These are phyloP conservation scores for Notholithocarpus densiflorus DNA, from an alignment of 306 rosid species.

Conservation along the genomic window DNA sequence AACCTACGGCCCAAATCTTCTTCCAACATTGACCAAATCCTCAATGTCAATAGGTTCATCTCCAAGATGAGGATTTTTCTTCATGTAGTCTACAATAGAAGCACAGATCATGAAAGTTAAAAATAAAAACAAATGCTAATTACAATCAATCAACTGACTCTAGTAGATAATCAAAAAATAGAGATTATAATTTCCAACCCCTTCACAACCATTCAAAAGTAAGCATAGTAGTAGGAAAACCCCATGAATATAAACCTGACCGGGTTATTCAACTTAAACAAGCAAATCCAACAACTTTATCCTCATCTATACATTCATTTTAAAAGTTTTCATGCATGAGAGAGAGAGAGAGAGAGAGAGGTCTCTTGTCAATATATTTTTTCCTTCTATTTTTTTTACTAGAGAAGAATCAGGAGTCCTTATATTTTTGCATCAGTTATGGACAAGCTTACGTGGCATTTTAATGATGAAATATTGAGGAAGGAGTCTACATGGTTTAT, in stretches of 20 bases:
- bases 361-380: too few relatives aligned
- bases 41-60: conserved; percentile 92
- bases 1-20: conserved; percentile 77
- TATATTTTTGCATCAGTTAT: too few relatives aligned
- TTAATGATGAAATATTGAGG: too few relatives aligned
- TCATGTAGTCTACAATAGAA: conserved; percentile 60
- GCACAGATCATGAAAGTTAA: conserved; percentile 25
- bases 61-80: conserved; percentile 73
- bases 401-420: too few relatives aligned
- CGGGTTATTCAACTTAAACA: too few relatives aligned
- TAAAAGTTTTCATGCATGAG: background rate
- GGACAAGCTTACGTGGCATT: too few relatives aligned
- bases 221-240: background rate
- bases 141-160: conserved; percentile 16
- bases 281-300: too few relatives aligned
- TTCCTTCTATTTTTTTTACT: too few relatives aligned
- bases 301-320: background rate
- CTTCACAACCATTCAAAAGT: conserved; percentile 10
- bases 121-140: conserved; percentile 1
- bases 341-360: too few relatives aligned
- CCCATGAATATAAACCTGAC: background rate
- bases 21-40: conserved; percentile 88
- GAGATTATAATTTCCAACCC: background rate
- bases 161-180: conserved; percentile 8
- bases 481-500: too few relatives aligned